Base-by-base conservation (phyloP, 2,329 filamentous ascomycete genomes). In the Scedosporium aurantiacum region DNA sequence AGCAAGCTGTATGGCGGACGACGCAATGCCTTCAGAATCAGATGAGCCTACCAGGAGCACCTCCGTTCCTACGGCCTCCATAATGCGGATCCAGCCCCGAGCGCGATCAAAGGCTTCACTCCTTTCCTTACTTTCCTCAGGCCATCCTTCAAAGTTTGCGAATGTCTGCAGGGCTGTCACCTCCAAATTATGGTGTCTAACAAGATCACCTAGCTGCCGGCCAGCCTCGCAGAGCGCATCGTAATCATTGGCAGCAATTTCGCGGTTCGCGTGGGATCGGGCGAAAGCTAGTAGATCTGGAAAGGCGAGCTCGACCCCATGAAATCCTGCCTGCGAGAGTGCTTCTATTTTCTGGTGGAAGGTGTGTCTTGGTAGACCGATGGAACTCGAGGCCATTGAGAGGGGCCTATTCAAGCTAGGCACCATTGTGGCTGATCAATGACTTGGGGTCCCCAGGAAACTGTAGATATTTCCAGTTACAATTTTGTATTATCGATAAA, bases 81-180 rank as follows among this genome's bases (percentile, higher is more conserved):
- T 91, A 63, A 92, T 82, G 7, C 78, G 73, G 57, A 88, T 81
- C 88, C 88, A 92, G 0, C 86, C 86, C 5, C 71, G 73, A 0
- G 85, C 87, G 25, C 85, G 78, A 0, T 75, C 72, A 64, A 88
- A 88, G 0, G 85, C 87, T 59, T 87, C 82, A 4, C 82, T 72
- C 3, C 86, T 75, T 69, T 87, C 81, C 0, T 74, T 67, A 1
- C 81, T 83, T 0, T 76, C 83, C 47, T 76, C 75, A 0, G 79
- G 74, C 88, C 88, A 92, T 1, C 88, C 89, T 67, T 92, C 88
- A 62, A 90, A 91, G 66, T 91, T 89, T 16, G 84, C 75, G 67
- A 92, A 91, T 0, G 88, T 88, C 67, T 92, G 88, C 5, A 91
- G 72, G 76, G 91, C 87, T 70, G 91, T 78, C 61, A 91, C 80